phyloP scores from a whole-genome alignment of 139 green algal species.

The Chlamydomonas sphaeroides region DNA sequence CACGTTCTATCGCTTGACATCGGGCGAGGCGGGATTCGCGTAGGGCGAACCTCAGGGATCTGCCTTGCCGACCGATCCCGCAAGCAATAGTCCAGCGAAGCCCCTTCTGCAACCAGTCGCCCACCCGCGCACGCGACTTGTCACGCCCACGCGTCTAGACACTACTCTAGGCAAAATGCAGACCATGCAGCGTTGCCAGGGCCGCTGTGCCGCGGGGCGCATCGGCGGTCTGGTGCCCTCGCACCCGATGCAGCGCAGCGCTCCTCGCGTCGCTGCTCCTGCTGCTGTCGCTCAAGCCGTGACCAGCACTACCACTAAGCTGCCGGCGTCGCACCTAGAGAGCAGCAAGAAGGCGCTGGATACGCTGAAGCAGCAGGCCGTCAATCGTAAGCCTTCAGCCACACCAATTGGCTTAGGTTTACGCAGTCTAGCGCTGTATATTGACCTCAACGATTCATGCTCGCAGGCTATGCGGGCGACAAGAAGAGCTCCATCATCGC shows the following conservation, averaged over 20 bases:
- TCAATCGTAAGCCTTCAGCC: slow-evolving; percentile 84
- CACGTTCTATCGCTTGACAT: no score
- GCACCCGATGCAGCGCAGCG: not conserved
- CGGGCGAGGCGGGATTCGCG: no score
- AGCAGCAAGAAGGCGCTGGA: slow-evolving; percentile 70
- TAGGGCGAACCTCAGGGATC: no score
- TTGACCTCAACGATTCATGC: no score
- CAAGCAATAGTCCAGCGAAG: no score
- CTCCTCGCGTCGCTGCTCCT: not conserved
- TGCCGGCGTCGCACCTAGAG: slow-evolving; percentile 72
- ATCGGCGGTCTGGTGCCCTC: not conserved
- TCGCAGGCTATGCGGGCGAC: slow-evolving; percentile 89
- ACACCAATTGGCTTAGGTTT: no score
- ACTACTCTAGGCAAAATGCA: slow-evolving; percentile 22
- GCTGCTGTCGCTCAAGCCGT: not conserved
- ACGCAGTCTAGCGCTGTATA: no score
- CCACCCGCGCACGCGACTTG: no score
- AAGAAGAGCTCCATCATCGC: slow-evolving; percentile 95
- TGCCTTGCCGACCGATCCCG: no score
- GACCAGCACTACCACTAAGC: slow-evolving; percentile 11
- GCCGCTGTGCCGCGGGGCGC: slow-evolving; percentile 11
- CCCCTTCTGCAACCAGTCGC: no score
- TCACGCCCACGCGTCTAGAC: no score
- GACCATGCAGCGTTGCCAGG: slow-evolving; percentile 36
- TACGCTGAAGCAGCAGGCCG: slow-evolving; percentile 58